Evolutionary conservation across 768 basidiomycete species (phyloP).

Genomic region (Strobilomyces echinocephalus): DNA sequence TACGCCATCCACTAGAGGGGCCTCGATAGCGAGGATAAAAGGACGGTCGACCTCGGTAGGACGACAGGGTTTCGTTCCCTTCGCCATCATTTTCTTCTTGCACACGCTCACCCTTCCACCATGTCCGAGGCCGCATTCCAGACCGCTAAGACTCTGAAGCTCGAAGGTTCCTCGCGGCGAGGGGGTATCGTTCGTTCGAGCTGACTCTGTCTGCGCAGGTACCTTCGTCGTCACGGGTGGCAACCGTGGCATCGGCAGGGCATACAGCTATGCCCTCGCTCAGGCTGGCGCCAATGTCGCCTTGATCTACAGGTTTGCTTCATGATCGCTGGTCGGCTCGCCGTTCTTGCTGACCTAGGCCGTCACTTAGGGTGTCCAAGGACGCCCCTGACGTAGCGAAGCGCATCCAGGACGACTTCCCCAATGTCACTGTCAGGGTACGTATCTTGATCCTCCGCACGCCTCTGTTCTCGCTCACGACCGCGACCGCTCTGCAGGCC

Average conservation of each 20-base stretch:
- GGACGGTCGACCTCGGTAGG: no score
- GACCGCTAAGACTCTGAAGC: constrained; percentile 19
- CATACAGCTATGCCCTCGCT: constrained; percentile 49
- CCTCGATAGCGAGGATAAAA: constrained; percentile 10
- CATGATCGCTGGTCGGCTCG: no score
- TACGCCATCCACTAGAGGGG: constrained; percentile 15
- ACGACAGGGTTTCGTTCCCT: neutral
- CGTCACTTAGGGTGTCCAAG: constrained; percentile 36
- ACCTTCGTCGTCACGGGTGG: constrained; percentile 59
- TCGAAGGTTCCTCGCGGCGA: constrained; percentile 25
- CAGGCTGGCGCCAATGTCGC: constrained; percentile 54
- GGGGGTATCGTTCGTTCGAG: neutral
- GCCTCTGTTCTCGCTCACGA: no score
- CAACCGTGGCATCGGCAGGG: constrained; percentile 57
- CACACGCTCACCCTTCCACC: neutral
- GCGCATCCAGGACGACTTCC: constrained; percentile 43
- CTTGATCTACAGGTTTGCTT: constrained; percentile 50
- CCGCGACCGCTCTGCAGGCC: constrained; percentile 34
- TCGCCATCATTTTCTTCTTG: neutral
- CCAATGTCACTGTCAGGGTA: constrained; percentile 38
- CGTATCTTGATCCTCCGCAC: neutral
- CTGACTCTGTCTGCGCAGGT: constrained; percentile 13
- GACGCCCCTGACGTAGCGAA: constrained; percentile 46
- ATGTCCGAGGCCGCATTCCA: neutral
- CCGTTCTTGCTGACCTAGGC: neutral